Base-by-base conservation (phyloP, 2,329 filamentous ascomycete genomes). In the Botryotinia narcissicola region DNA sequence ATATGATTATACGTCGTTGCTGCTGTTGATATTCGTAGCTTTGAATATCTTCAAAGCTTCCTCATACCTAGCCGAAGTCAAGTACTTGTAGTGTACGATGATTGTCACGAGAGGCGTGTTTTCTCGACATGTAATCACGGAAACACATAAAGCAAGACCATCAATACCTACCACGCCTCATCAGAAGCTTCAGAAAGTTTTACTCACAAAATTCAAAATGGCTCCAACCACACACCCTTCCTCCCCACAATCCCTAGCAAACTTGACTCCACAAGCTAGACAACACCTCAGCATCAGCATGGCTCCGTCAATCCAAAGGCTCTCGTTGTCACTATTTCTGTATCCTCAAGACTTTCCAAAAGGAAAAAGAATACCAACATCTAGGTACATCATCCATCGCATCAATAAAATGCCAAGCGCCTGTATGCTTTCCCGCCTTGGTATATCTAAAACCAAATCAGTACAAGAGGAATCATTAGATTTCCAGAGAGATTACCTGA, bases 371-470 rank as follows among this genome's bases (percentile, higher is more conserved):
- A 12, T 54, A 71, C 70, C 37, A 29, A 72, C 70, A 66, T 25
- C 78, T 78, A 1, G 90, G 90, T 72, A 90, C 90, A 77, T 82
- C 81, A 81, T 92, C 90, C 78, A 90, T 86, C 74, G 90, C 89
- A 80, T 92, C 90, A 82, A 92, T 92, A 83, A 89, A 92, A 84
- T 92, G 90, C 81, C 90, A 91, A 48, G 86, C 86, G 76, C 85
- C 87, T 14, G 87, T 89, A 81, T 89, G 92, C 54, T 84, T 84
- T 22, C 88, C 89, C 83, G 87, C 90, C 80, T 86, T 85, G 12
- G 88, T 90, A 82, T 92, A 91, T 37, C 89, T 86, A 80, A 79
- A 40, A 9, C 12, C 22, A n/a, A 37, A 35, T 62, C 16, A 62
- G 37, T 8, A 42, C 22, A n/a, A 8, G 25, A 62, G 7, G 3